These are phyloP conservation scores for Gonapodya prolifera DNA, from an alignment of 192 early-diverging fungal genomes.

Conservation along the genomic window DNA sequence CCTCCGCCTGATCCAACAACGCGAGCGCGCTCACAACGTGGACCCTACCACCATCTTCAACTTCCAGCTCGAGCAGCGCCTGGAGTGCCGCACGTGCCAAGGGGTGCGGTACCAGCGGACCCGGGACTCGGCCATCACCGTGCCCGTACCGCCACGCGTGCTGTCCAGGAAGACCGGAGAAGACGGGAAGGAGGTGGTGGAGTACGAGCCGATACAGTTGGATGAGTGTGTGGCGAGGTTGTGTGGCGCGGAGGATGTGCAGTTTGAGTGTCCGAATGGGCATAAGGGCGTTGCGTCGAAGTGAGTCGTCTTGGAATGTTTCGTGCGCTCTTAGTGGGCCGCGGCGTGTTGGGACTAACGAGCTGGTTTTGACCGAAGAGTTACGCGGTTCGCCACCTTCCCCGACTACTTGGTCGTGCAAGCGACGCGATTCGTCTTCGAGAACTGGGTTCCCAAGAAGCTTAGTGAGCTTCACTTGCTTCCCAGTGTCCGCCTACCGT, in stretches of 20 bases:
- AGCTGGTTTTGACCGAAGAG: no score
- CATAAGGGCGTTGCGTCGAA: conserved; percentile 42
- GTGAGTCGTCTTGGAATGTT: no score
- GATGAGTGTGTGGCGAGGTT: conserved; percentile 53
- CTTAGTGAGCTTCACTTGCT: conserved; percentile 21
- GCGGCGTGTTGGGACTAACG: no score
- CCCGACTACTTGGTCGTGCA: conserved; percentile 60
- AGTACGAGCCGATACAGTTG: conserved; percentile 42
- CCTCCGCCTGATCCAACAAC: conserved; percentile 56
- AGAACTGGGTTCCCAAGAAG: conserved; percentile 71
- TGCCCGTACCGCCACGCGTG: background rate
- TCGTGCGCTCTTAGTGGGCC: no score
- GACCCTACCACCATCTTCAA: conserved; percentile 73
- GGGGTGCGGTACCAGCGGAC: conserved; percentile 62
- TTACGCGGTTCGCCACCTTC: conserved; percentile 67
- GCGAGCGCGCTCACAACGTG: conserved; percentile 42
- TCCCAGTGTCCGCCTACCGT: background rate
- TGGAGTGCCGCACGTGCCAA: conserved; percentile 77
- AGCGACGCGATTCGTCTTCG: conserved; percentile 56
- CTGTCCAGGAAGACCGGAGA: conserved; percentile 14
- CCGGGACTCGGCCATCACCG: conserved; percentile 18
- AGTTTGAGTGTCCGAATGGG: conserved; percentile 53
- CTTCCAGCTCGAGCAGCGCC: conserved; percentile 64
- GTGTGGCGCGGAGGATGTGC: conserved; percentile 34
- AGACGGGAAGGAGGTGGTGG: conserved; percentile 19